Evolutionary conservation across 768 basidiomycete genomes (phyloP), one percentile per base, ranked within the genome.

Genomic region (Plicaturopsis crispa): DNA sequence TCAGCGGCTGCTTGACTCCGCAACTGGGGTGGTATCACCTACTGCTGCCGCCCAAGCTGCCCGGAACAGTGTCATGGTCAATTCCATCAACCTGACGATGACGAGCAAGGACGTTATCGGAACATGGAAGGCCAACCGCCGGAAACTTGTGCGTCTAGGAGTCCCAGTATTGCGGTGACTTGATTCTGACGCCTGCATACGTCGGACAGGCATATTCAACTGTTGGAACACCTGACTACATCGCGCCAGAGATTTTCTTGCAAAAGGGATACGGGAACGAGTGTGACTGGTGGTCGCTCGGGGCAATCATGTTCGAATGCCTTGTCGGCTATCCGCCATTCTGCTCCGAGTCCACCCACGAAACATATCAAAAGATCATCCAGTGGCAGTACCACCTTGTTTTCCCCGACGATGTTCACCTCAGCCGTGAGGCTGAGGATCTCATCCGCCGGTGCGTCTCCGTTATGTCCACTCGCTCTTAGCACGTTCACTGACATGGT

Each of bases 201-300:
- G 13, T 35, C 23, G 18, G 42, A 14, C 42, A 92, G 89, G 94
- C 94, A 3, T 99, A 93, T 61, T 97, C 93, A 3, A 98, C 96
- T 8, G 94, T 97, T 45, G 93, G 93, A 28, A 97, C 93, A 18
- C 93, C 92, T 3, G 94, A 97, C 59, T 76, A 96, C 60, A 96
- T 97, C 50, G 91, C 94, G 3, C 92, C 93, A 1, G 93, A 98
- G 58, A 96, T 97, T 52, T 98, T 98, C 70, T 60, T 84, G 43
- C 90, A 93, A 57, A 83, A 88, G 55, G 96, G 96, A n/a, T 98
- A 98, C 57, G 91, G 89, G 17, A 89, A 93, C 52, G 93, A 94
- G 60, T 97, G 93, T 53, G 96, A 99, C 60, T 98, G 93, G 92
- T 99, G 96, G 96, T 96, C 93, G 6, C 72, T 98, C 20, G 96